A percentile compares a stretch with the other conserved stretches of the same genome.
These are phyloP conservation scores for Verticillium nubilum DNA, from an alignment of 2,329 filamentous ascomycete species.

Conservation along the genomic window DNA sequence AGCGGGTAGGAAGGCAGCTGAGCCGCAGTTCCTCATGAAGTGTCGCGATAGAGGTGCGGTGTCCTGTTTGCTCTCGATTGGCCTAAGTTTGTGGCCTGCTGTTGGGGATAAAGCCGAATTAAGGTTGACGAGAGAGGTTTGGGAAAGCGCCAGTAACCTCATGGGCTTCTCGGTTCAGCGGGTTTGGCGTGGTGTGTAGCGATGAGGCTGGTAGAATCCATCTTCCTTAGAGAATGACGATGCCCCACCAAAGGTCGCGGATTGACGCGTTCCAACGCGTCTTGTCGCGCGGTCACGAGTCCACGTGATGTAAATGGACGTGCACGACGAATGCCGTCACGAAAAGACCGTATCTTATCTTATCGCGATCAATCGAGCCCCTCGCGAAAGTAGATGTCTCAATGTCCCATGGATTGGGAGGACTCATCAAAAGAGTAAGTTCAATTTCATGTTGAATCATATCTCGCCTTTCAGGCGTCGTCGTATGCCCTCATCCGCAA, in stretches of 20 bases:
- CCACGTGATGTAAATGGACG: not conserved
- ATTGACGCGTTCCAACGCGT: not conserved
- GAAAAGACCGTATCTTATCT: not conserved
- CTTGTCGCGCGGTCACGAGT: not conserved
- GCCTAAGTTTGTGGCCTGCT: no score
- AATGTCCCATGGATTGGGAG: not conserved
- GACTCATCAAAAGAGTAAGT: not conserved
- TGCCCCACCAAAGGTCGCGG: not conserved
- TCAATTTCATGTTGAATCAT: not conserved
- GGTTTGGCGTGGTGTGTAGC: not conserved
- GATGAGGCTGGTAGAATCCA: not conserved
- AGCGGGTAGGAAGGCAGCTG: no score
- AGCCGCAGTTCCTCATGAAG: no score
- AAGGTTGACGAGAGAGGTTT: no score
- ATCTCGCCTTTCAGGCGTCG: slow-evolving; percentile 3
- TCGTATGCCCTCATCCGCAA: slow-evolving; percentile 6
- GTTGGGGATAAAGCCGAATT: no score
- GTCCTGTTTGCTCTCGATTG: no score
- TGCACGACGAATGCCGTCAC: not conserved
- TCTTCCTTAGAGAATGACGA: not conserved
- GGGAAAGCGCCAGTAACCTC: no score
- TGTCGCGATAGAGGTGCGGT: no score
- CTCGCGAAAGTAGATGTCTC: not conserved
- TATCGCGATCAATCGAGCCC: not conserved
- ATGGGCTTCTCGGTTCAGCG: no score